These are phyloP conservation scores for Lactifluus volemus DNA, from an alignment of 768 basidiomycete genomes.

Conservation along the genomic window DNA sequence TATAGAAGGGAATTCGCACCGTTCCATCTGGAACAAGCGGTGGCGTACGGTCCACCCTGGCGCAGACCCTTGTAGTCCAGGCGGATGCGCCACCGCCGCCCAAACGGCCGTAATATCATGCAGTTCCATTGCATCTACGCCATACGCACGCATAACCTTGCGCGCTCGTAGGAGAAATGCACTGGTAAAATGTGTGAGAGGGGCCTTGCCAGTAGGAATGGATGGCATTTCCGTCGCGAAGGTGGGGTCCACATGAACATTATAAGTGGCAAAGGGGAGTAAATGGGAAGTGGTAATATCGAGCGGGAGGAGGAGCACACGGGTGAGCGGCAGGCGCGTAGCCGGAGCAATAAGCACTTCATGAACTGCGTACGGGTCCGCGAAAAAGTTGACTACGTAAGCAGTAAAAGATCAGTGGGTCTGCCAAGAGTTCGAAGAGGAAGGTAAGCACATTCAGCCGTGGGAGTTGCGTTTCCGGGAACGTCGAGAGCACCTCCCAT, in stretches of 20 bases:
- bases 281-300: slow-evolving; percentile 80
- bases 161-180: slow-evolving; percentile 68
- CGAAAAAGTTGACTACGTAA: slow-evolving; percentile 68
- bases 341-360: slow-evolving; percentile 45
- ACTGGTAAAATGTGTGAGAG: slow-evolving; percentile 68
- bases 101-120: slow-evolving; percentile 88
- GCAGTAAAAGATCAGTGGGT: background rate
- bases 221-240: slow-evolving; percentile 53
- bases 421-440: background rate
- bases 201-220: slow-evolving; percentile 37
- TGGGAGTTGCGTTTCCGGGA: slow-evolving; percentile 76
- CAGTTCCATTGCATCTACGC: slow-evolving; percentile 80
- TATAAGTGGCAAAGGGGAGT: slow-evolving; percentile 63
- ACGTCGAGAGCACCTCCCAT: slow-evolving; percentile 96
- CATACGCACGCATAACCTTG: slow-evolving; percentile 69
- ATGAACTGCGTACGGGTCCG: slow-evolving; percentile 78
- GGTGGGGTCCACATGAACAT: slow-evolving; percentile 45
- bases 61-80: slow-evolving; percentile 26
- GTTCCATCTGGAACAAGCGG: slow-evolving; percentile 16
- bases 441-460: slow-evolving; percentile 66
- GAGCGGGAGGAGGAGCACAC: slow-evolving; percentile 63
- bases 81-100: slow-evolving; percentile 73
- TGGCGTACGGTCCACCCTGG: slow-evolving; percentile 46
- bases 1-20: background rate
- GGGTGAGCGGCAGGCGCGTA: slow-evolving; percentile 49